Evolutionary conservation across 352 stramenopile species (phyloP), one percentile per base, ranked within the genome.

Genomic region (Nothophytophthora sp.): DNA sequence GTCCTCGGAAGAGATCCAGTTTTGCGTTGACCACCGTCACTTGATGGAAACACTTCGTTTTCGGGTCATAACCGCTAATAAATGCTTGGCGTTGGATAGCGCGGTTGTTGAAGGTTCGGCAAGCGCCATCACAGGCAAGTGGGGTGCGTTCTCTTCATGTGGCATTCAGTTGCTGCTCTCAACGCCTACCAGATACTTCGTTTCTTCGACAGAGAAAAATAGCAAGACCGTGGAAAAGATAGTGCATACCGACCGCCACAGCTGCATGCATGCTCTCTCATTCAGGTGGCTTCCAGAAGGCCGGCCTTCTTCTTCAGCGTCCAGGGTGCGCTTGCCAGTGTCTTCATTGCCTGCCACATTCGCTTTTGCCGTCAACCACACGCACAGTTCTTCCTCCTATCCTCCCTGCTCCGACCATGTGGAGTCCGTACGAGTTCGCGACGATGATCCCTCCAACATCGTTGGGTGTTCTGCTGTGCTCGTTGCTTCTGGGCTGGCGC

Each of bases 401-500:
- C n/a, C n/a, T n/a, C n/a, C n/a, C n/a, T n/a, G 19, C 5, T 22
- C 28, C 35, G 8, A 18, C 29, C 5, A 66, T 61, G 57, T 60
- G 48, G 48, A 48, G 30, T 20, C 35, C 40, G 41, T 41, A 61
- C 2, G 44, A 56, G 25, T 60, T 66, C 51, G 32, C 39, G 19
- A n/a, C 39, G 27, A 50, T 22, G 1, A n/a, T 49, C 27, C 41
- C 56, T 5, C 19, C 25, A 4, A 33, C 27, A 4, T 52, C 43
- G 32, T 61, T 42, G 57, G 24, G 50, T 44, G 37, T 28, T 28
- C 43, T 66, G n/a, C 3, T 61, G 39, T 60, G 42, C 5, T 52
- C 54, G 1, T 13, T 71, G 32, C 5, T 73, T 16, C 15, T 72
- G 25, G 63, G 69, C 12, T 73, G 67, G 55, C 56, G 59, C 4